phyloP scores from a whole-genome alignment of 352 stramenopile species.

The Plasmopara muralis region DNA sequence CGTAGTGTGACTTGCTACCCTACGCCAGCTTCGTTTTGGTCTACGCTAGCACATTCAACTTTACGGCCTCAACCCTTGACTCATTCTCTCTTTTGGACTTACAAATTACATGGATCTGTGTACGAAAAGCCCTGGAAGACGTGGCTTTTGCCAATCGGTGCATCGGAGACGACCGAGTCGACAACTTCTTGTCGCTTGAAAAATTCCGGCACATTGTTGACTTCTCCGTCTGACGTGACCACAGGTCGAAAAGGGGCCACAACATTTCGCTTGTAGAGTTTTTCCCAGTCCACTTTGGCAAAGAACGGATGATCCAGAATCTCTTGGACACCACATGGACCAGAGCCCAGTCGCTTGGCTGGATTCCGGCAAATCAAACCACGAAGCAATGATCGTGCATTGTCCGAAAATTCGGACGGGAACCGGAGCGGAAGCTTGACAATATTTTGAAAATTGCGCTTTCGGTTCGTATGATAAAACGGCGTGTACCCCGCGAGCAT shows the following conservation, averaged over 20 bases:
- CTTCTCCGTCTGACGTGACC: slow-evolving; percentile 61
- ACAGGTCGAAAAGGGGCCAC: slow-evolving; percentile 56
- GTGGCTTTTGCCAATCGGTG: slow-evolving; percentile 55
- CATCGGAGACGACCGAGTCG: slow-evolving; percentile 56
- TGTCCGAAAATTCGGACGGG: slow-evolving; percentile 67
- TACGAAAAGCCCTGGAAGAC: slow-evolving; percentile 79
- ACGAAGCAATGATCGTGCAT: slow-evolving; percentile 66
- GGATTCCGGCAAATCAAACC: slow-evolving; percentile 72
- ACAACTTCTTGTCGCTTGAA: slow-evolving; percentile 75
- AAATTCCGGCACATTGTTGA: slow-evolving; percentile 75
- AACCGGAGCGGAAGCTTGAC: slow-evolving; percentile 66
- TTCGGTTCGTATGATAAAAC: slow-evolving; percentile 70
- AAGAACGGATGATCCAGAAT: slow-evolving; percentile 87
- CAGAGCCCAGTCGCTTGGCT: slow-evolving; percentile 63
- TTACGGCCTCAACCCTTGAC: slow-evolving; percentile 9
- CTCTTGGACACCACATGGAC: slow-evolving; percentile 56
- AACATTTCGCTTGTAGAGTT: slow-evolving; percentile 70
- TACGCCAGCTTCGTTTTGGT: slow-evolving; percentile 18
- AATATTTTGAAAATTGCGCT: slow-evolving; percentile 87
- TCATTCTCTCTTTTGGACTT: slow-evolving; percentile 6
- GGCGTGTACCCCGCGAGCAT: slow-evolving; percentile 77
- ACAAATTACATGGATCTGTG: slow-evolving; percentile 62
- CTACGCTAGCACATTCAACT: slow-evolving; percentile 25
- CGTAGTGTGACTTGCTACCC: slow-evolving; percentile 23
- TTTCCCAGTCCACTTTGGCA: slow-evolving; percentile 62